Base-by-base conservation (phyloP, 2,329 filamentous ascomycete genomes). In the Blastomyces percursus region DNA sequence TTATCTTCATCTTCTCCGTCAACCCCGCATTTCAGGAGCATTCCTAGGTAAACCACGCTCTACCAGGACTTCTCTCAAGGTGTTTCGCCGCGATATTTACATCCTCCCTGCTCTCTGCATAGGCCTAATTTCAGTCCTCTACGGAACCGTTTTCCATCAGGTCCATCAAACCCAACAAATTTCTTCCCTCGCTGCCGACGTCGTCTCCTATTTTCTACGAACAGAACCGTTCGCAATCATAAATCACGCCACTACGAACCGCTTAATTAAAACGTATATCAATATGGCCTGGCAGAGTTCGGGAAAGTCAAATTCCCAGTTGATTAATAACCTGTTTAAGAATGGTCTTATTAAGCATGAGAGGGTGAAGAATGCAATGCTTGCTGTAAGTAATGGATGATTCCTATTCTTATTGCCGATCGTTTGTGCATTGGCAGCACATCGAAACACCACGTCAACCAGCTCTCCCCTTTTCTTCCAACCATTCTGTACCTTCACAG, bases 251-350 rank as follows among this genome's bases (percentile, higher is more conserved):
- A 50, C 46, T 21, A 57, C 56, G 50, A 44, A 38, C 46, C 51
- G 19, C 30, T 24, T 57, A 24, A 14, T 54, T 7, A 32, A 38
- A 63, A 69, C 58, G 59, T 48, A 60, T 35, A 58, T 66, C 30
- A 81, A 66, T 64, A 97, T 99, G 94, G 92, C 93, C 64, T 99
- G 94, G 94, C 84, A 85, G 67, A 91, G 89, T 74, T 89, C 87
- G 7, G 93, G 91, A 64, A 77, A 77, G 4, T 84, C 85, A 35
- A 96, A 97, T 74, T 76, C 77, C 50, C 86, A 86, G 62, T 81
- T 99, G 58, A 80, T 97, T 65, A 82, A 87, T 68, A 96, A 96
- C 73, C 81, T 99, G 63, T 86, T 80, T 73, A 80, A 77, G 50
- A 84, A 89, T 69, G 82, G 82, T 2, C 80, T 97, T 61, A 91